Percentiles rank a stretch among this genome's conserved stretches.
Evolutionary conservation across 2,329 filamentous ascomycete species (phyloP).

Genomic region (Microthyrium microscopicum): DNA sequence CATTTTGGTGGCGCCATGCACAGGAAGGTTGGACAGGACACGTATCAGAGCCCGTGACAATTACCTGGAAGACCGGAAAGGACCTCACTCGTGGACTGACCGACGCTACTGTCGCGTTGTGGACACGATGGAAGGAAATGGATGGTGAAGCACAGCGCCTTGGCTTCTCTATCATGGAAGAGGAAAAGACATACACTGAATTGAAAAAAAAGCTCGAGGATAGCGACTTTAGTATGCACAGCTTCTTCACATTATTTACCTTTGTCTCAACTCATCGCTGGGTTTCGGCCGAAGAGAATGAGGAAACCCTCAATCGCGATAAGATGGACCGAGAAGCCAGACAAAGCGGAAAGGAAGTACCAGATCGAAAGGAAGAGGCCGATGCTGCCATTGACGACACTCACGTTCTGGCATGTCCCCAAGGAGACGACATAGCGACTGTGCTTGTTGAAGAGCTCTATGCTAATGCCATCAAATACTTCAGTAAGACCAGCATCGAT

Average conservation of each 20-base stretch:
- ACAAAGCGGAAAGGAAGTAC: slow-evolving; percentile 21
- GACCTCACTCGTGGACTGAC: slow-evolving; percentile 73
- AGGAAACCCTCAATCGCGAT: slow-evolving; percentile 42
- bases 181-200: slow-evolving; percentile 35
- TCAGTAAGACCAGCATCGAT: slow-evolving; percentile 45
- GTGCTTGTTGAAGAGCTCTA: slow-evolving; percentile 75
- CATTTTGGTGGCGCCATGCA: slow-evolving; percentile 67
- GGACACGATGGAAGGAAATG: slow-evolving; percentile 40
- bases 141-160: slow-evolving; percentile 14
- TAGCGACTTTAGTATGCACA: slow-evolving; percentile 47
- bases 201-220: slow-evolving; percentile 36
- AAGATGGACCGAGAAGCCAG: slow-evolving; percentile 36
- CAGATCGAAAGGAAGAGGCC: slow-evolving; percentile 38
- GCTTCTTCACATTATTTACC: slow-evolving; percentile 84
- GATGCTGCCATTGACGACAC: slow-evolving; percentile 46
- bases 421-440: slow-evolving; percentile 67
- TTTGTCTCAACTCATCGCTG: slow-evolving; percentile 48
- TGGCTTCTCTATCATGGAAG: slow-evolving; percentile 15
- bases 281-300: slow-evolving; percentile 56
- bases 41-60: slow-evolving; percentile 75
- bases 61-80: slow-evolving; percentile 55
- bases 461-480: slow-evolving; percentile 79
- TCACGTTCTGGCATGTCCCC: slow-evolving; percentile 72
- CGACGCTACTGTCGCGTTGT: slow-evolving; percentile 53
- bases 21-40: slow-evolving; percentile 56